Evolutionary conservation across 371 early-diverging fungal genomes (phyloP), one percentile per base, ranked within the genome.

Genomic region (Mucor indicus): DNA sequence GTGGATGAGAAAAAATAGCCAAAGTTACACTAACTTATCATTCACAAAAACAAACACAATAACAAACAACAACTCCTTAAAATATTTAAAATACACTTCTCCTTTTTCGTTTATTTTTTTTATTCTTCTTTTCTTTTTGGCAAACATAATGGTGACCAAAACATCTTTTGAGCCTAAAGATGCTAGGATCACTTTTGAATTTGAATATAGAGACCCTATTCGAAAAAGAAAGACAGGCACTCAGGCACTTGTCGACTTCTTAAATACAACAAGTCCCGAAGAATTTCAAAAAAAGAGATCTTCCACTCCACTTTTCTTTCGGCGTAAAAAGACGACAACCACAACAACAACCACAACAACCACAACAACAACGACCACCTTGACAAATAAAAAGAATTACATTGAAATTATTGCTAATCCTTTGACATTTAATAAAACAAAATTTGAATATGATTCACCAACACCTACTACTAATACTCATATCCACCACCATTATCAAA

Each of bases 211-310:
- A n/a, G 44, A 53, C n/a, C 12, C 25, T 15, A 29, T 23, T 7
- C 44, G 20, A 22, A 32, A 35, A 8, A 44, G 22, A 44, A 73
- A 37, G 43, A 60, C 70, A 10, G 65, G 62, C 1, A 74, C 71
- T 3, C 69, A 69, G 50, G 71, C 66, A 16, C 29, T 74, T 9
- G 71, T 69, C 3, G 75, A 74, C 17, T 74, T 74, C 40, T 53
- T 74, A 19, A 70, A 69, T 36, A 72, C 62, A 2, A 73, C 68
- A 15, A 67, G 75, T 27, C 75, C 75, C 24, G 75, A 74, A 53
- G 75, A 74, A 37, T 68, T 74, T 37, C 75, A 65, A 37, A 53
- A 57, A 20, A 40, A n/a, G n/a, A n/a, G n/a, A n/a, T n/a, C n/a
- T n/a, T n/a, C n/a, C n/a, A n/a, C n/a, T n/a, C n/a, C n/a, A n/a